These are phyloP conservation scores for Strigomonas galati DNA, from an alignment of 208 protist genomes.

Conservation along the genomic window DNA sequence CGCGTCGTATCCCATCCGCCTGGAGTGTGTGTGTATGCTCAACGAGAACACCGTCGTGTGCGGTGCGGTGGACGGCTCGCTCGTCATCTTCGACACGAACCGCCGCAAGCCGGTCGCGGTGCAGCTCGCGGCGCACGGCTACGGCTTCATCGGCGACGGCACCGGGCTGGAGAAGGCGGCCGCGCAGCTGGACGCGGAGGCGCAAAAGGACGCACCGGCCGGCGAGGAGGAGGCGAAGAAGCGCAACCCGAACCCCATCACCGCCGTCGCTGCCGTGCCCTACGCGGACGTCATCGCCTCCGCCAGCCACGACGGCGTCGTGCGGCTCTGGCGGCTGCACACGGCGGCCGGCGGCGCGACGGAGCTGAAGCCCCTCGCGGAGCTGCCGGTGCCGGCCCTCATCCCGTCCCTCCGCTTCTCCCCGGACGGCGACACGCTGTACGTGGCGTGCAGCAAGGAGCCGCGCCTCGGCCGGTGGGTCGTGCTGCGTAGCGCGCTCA, in stretches of 20 bases:
- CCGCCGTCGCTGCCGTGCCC: slow-evolving; percentile 74
- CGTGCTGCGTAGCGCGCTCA: slow-evolving; percentile 63
- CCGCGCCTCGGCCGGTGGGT: slow-evolving; percentile 83
- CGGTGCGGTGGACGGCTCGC: slow-evolving; percentile 67
- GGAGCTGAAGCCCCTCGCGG: slow-evolving; percentile 46
- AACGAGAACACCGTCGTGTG: slow-evolving; percentile 68
- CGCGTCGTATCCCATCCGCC: slow-evolving; percentile 26
- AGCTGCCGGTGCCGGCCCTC: slow-evolving; percentile 67
- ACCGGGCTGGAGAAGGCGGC: slow-evolving; percentile 80
- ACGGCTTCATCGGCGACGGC: slow-evolving; percentile 76
- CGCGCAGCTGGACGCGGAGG: slow-evolving; percentile 22
- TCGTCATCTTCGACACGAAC: slow-evolving; percentile 85
- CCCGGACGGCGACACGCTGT: slow-evolving; percentile 40
- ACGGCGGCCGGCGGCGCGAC: slow-evolving; percentile 12
- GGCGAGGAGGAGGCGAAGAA: background rate
- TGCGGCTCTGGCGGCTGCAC: slow-evolving; percentile 67
- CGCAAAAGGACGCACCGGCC: background rate
- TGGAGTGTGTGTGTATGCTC: slow-evolving; percentile 82
- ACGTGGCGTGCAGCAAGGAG: slow-evolving; percentile 74
- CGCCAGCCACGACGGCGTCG: slow-evolving; percentile 85
- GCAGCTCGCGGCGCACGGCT: slow-evolving; percentile 67
- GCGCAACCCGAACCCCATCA: slow-evolving; percentile 79
- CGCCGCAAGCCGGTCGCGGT: slow-evolving; percentile 66
- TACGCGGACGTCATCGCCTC: slow-evolving; percentile 80
- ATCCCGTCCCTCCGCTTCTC: slow-evolving; percentile 74